phyloP scores from a whole-genome alignment of 441 rosid genomes.

The Sinapis alba region DNA sequence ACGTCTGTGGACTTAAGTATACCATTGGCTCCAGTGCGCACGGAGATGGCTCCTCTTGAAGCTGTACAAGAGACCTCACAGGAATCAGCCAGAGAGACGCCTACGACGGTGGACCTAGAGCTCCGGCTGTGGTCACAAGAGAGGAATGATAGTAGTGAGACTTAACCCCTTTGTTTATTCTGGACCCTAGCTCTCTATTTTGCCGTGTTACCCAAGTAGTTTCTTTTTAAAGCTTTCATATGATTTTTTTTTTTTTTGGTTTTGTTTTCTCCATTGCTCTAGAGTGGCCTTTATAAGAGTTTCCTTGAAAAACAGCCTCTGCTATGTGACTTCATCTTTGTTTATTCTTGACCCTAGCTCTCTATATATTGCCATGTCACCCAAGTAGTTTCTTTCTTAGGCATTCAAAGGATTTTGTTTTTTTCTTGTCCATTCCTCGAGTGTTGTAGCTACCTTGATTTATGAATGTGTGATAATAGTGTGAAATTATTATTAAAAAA shows the following conservation, averaged over 20 bases:
- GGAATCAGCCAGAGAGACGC: background rate
- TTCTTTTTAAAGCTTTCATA: background rate
- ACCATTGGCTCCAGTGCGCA: background rate
- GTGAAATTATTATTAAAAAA: too few species aligned
- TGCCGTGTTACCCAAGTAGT: background rate
- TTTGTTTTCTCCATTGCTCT: background rate
- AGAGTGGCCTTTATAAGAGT: background rate
- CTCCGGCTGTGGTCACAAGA: background rate
- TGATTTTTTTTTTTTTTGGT: background rate
- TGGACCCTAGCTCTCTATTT: background rate
- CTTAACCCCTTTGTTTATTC: background rate
- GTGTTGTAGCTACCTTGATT: background rate
- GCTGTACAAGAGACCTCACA: background rate
- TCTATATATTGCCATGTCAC: background rate
- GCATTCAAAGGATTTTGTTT: background rate
- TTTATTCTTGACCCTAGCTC: background rate
- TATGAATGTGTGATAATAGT: background rate
- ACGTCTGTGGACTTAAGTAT: background rate
- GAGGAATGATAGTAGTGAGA: too few species aligned
- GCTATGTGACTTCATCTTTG: background rate
- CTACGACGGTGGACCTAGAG: background rate
- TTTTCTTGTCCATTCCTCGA: background rate
- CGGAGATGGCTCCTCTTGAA: background rate
- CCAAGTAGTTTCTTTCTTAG: background rate
- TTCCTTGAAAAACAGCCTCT: background rate